These are phyloP conservation scores for Kwoniella dendrophila DNA, from an alignment of 768 basidiomycete genomes.

Conservation along the genomic window DNA sequence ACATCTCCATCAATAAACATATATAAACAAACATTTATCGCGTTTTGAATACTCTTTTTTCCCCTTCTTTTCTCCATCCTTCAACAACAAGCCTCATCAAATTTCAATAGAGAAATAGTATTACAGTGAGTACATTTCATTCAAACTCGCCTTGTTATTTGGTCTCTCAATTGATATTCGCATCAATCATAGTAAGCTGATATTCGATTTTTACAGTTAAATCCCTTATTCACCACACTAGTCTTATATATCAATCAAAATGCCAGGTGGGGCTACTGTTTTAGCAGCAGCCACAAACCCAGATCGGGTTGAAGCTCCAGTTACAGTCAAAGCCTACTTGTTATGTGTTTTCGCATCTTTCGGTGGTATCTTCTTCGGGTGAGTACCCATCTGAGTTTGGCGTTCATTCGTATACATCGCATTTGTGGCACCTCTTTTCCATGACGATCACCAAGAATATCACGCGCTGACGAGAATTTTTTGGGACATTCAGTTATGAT, in stretches of 20 bases:
- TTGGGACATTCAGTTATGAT: conserved; percentile 36
- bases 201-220: neutral
- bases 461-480: neutral
- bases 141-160: too few relatives aligned
- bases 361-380: conserved; percentile 55
- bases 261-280: conserved; percentile 37
- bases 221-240: neutral
- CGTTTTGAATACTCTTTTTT: neutral
- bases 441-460: neutral
- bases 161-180: too few relatives aligned
- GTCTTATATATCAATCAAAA: conserved; percentile 3
- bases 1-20: neutral
- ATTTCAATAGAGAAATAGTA: too few relatives aligned
- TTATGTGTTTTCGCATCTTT: conserved; percentile 55
- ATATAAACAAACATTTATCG: neutral
- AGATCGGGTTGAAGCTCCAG: conserved; percentile 57
- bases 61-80: neutral
- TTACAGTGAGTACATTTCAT: too few relatives aligned
- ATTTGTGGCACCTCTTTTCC: too few relatives aligned
- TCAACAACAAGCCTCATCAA: too few relatives aligned
- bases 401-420: too few relatives aligned
- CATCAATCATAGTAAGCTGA: neutral
- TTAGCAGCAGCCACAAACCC: conserved; percentile 39
- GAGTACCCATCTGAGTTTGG: neutral
- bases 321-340: conserved; percentile 56